Evolutionary conservation across 177 flowering plant species (phyloP), one percentile per base, ranked within the genome.

Genomic region (Telopea speciosissima): DNA sequence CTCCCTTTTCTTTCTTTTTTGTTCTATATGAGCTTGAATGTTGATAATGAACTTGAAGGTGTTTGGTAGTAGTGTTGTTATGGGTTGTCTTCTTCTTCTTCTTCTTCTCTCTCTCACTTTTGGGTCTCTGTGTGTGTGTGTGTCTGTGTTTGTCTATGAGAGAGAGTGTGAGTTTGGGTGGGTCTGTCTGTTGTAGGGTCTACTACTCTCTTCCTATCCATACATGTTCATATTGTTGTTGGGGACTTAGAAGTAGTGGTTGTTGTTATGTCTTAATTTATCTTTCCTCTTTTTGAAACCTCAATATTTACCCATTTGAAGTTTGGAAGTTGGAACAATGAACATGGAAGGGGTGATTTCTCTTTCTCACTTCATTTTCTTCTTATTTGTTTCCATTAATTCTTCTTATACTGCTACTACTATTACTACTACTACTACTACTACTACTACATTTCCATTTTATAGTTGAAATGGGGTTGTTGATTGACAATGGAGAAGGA

Each of bases 41-140:
- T 74, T 79, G 73, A 76, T 70, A 77, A 75, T 72, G 78, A 75
- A 77, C 72, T 74, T 74, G 72, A 31, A 28, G 31, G 31, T 77
- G 76, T 81, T 79, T 76, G 80, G 66, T 69, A 65, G 77, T 76
- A 73, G 71, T 66, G 22, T 59, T 24, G 67, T 62, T 49, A 67
- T 77, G 72, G 74, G 74, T 81, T 81, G 85, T 83, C 83, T 78
- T 79, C 81, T 83, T 78, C 82, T 64, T 63, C 42, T 62, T 22
- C 28, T 62, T 14, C 49, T 24, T 22, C 36, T 63, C 72, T 36
- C 65, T 72, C 71, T 52, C 65, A n/a, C 78, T 70, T 71, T 62
- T 49, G 56, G 36, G 31, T 70, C 56, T 74, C 68, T 68, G 72
- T 68, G 49, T 21, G 58, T 12, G 3, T 24, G 3, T 5, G 40